Conservation (phyloP, 2,329 filamentous ascomycete species). For the Moelleriella libera region DNA sequence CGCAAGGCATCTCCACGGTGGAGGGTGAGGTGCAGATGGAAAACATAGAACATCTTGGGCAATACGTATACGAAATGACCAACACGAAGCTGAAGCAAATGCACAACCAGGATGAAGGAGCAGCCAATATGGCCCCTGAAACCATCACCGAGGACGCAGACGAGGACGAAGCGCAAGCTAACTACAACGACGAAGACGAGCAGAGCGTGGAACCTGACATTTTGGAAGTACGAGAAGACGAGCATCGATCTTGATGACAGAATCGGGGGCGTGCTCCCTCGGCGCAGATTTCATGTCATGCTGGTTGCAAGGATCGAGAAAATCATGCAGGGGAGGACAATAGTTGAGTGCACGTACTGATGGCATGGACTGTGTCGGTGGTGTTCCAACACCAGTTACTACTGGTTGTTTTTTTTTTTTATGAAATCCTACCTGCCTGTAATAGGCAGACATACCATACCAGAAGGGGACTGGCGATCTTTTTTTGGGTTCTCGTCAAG, state of each 20-base stretch:
- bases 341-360: too few species aligned
- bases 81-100: slow-evolving; percentile 41
- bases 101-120: slow-evolving; percentile 19
- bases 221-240: slow-evolving; percentile 18
- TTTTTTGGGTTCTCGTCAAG: too few species aligned
- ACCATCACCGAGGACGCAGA: slow-evolving; percentile 13
- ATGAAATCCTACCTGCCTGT: too few species aligned
- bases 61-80: slow-evolving; percentile 97
- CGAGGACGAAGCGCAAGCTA: slow-evolving; percentile 16
- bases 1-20: slow-evolving; percentile 26
- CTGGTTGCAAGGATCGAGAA: too few species aligned
- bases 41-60: slow-evolving; percentile 81
- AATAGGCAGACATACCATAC: too few species aligned
- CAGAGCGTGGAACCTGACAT: slow-evolving; percentile 19
- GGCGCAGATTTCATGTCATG: too few species aligned
- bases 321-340: too few species aligned
- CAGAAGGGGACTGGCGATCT: too few species aligned
- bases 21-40: slow-evolving; percentile 62
- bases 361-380: too few species aligned
- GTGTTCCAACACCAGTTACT: too few species aligned
- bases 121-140: slow-evolving; percentile 8
- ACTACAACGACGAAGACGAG: slow-evolving; percentile 16
- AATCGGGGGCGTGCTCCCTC: too few species aligned
- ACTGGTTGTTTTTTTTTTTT: too few species aligned
- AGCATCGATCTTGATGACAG: not conserved